These are phyloP conservation scores for Ophiosphaerella herpotricha DNA, from an alignment of 2,329 filamentous ascomycete genomes.

Conservation along the genomic window DNA sequence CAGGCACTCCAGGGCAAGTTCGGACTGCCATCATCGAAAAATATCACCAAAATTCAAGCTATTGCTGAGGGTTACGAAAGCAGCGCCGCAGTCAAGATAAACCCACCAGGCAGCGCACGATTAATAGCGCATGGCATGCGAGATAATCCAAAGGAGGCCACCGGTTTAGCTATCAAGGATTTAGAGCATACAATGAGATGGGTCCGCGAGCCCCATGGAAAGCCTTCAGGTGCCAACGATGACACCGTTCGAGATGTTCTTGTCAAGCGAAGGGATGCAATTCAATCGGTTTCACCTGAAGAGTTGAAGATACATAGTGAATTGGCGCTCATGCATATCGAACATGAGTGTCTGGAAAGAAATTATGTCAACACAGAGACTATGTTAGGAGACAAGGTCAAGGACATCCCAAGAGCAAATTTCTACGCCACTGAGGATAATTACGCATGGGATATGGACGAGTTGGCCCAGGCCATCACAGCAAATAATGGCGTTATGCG, in stretches of 20 bases:
- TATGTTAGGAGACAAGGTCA: slow-evolving; percentile 39
- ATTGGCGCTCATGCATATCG: slow-evolving; percentile 42
- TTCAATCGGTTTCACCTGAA: slow-evolving; percentile 32
- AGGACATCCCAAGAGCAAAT: slow-evolving; percentile 39
- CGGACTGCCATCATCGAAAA: slow-evolving; percentile 20
- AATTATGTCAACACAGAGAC: slow-evolving; percentile 44
- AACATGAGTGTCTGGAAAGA: slow-evolving; percentile 40
- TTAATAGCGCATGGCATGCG: slow-evolving; percentile 30
- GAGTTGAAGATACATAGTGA: slow-evolving; percentile 32
- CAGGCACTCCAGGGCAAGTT: slow-evolving; percentile 33
- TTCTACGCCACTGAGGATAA: slow-evolving; percentile 47
- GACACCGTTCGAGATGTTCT: slow-evolving; percentile 33
- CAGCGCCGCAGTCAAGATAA: neutral
- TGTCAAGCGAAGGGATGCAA: slow-evolving; percentile 28
- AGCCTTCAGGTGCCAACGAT: slow-evolving; percentile 13
- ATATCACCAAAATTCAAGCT: slow-evolving; percentile 21
- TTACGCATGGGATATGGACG: slow-evolving; percentile 48
- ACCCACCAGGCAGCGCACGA: slow-evolving; percentile 23
- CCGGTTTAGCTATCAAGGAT: slow-evolving; percentile 26
- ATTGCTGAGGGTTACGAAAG: slow-evolving; percentile 20
- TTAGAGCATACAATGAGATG: slow-evolving; percentile 32
- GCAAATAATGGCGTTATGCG: slow-evolving; percentile 38
- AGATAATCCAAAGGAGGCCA: slow-evolving; percentile 23
- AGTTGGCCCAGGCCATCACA: slow-evolving; percentile 39
- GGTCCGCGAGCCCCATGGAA: slow-evolving; percentile 20